Conservation (phyloP, 1,139 yeast genomes). For the Debaryomycetaceae sp. region DNA sequence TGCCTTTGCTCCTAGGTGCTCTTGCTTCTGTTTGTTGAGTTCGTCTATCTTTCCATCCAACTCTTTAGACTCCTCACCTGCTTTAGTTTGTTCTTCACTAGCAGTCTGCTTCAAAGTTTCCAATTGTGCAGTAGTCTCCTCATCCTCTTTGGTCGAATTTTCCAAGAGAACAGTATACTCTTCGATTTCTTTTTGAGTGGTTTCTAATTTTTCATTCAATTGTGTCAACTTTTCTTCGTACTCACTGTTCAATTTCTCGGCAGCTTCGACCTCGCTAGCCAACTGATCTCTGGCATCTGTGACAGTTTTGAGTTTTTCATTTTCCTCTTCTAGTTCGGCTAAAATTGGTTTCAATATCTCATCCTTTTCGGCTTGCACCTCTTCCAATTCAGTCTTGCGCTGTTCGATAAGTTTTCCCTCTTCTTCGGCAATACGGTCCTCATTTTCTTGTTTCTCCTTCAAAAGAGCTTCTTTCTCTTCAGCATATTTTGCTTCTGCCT, state of each 20-base stretch:
- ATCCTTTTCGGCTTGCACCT: constrained; percentile 45
- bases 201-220: constrained; percentile 35
- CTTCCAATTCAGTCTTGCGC: constrained; percentile 42
- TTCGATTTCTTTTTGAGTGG: constrained; percentile 38
- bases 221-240: constrained; percentile 33
- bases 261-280: constrained; percentile 30
- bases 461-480: constrained; percentile 38
- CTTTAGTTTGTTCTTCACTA: constrained; percentile 22
- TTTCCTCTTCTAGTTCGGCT: constrained; percentile 40
- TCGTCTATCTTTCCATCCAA: constrained; percentile 31
- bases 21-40: constrained; percentile 28
- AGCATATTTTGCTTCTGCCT: constrained; percentile 29
- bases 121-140: constrained; percentile 32
- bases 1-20: constrained; percentile 27
- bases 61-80: constrained; percentile 23
- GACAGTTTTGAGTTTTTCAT: constrained; percentile 35
- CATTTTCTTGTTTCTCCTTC: constrained; percentile 37
- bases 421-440: constrained; percentile 40
- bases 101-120: constrained; percentile 26
- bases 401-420: constrained; percentile 39
- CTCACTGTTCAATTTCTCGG: constrained; percentile 32
- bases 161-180: constrained; percentile 30
- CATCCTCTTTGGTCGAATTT: constrained; percentile 25
- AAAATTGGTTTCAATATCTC: constrained; percentile 39
- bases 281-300: constrained; percentile 39